Evolutionary conservation across 2,329 filamentous ascomycete genomes (phyloP), one percentile per base, ranked within the genome.

Genomic region (Emmonsia crescens): DNA sequence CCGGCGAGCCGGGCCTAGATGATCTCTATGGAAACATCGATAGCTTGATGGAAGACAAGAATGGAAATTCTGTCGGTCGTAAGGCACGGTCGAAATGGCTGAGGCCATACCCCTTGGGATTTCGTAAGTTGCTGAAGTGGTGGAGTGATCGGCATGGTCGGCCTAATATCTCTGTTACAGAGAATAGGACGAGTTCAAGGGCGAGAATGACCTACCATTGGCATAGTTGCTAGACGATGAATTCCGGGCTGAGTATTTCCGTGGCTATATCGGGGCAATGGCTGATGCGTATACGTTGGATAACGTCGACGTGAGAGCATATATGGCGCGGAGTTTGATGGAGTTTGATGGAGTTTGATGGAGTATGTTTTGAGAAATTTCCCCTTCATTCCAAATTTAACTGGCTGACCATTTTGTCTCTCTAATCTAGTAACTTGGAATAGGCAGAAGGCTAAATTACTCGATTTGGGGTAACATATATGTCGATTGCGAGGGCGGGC

Each of bases 401-500:
- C 21, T 62, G 44, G 56, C 56, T 63, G 48, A 38, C 42, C 61
- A 21, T 19, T 49, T 38, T 24, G 14, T 52, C 57, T 33, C 5
- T 69, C 42, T 46, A 44, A 44, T 44, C 61, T 69, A 84, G 81
- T 76, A 93, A 93, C 78, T 93, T 93, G 69, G 89, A 93, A 75
- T 93, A 89, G 89, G 89, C 90, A n/a, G 90, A 95, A 73, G 90
- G 90, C 12, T 96, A 93, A 71, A 86, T 89, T 77, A 94, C 89
- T 51, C 83, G 90, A 48, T 95, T 95, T 69, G 90, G 90, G 31
- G 89, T 91, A 61, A 89, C 87, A 6, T 94, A 6, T 94, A 82
- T 72, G 89, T 95, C 59, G 89, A 95, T 76, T 95, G 94, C 73
- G 70, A 84, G 68, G 83, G 89, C 66, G 86, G 85, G 29, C 91